These are phyloP conservation scores for Haematococcus sp. DNA, from an alignment of 139 green algal genomes.

Conservation along the genomic window DNA sequence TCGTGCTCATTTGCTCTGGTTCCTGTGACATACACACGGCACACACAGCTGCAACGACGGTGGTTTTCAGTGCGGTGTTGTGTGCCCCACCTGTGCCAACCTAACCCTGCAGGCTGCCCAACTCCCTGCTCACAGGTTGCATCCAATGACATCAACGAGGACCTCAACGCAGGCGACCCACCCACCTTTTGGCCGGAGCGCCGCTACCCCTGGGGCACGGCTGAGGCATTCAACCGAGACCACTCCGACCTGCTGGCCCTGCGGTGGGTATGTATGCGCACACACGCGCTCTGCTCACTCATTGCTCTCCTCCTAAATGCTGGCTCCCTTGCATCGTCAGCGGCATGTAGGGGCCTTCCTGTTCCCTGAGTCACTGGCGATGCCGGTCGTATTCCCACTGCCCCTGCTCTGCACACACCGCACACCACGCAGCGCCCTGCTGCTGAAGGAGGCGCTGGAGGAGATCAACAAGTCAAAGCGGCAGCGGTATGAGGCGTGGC, in stretches of 20 bases:
- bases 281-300: not conserved
- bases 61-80: not conserved
- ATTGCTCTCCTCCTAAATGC: not conserved
- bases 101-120: no score
- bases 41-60: constrained; percentile 6
- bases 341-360: no score
- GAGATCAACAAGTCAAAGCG: constrained; percentile 60
- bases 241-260: constrained; percentile 76
- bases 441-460: constrained; percentile 68
- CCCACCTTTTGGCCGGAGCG: constrained; percentile 70
- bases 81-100: no score
- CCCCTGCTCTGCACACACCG: not conserved
- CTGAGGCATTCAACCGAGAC: constrained; percentile 75
- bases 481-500: constrained; percentile 50
- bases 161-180: constrained; percentile 32
- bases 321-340: not conserved
- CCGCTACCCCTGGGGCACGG: constrained; percentile 68
- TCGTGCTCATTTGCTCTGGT: no score
- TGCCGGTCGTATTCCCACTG: no score
- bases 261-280: constrained; percentile 26
- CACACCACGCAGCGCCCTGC: constrained; percentile 38
- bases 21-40: not conserved
- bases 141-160: constrained; percentile 62
- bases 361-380: no score
- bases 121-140: not conserved